Evolutionary conservation across 2,329 filamentous ascomycete genomes (phyloP), one percentile per base, ranked within the genome.

Genomic region (Xylariomycetidae sp.): DNA sequence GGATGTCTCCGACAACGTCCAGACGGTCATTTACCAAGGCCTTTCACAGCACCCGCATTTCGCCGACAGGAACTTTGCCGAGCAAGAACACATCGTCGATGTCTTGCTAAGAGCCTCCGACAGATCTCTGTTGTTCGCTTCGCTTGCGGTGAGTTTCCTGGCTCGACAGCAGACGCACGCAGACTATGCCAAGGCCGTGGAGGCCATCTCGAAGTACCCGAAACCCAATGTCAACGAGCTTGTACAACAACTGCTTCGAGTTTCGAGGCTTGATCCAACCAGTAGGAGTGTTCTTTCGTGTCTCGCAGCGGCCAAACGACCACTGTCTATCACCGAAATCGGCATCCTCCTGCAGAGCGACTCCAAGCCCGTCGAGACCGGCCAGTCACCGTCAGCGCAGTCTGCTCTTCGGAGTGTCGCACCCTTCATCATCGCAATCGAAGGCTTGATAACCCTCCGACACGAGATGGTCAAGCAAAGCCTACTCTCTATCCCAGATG

Each of bases 401-500:
- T 31, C 36, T 3, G 31, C 40, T 17, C 31, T 13, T 16, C 29
- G 37, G 22, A 31, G 34, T 3, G 37, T 42, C 13, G 16, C 34
- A 12, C 18, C 40, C 2, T 40, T 42, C 14, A 37, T 29, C 4
- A 16, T 40, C 12, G 37, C 37, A 6, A 37, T 35, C 16, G 40
- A 40, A 26, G 40, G 40, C 2, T 14, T 42, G n/a, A 28, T 42
- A 10, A 13, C 27, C 2, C 12, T 42, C 10, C 31, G 40, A 25
- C 40, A 42, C 5, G 40, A 42, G 12, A 32, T 29, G 20, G 17
- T 42, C 13, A 42, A 42, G 16, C 40, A 42, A 20, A 37, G 37
- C 19, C 24, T 42, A 7, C 18, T 42, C 2, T 37, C 35, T 16
- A 40, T 42, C 13, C 37, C 40, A 4, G 40, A 42, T 29, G 32